Percentiles rank a stretch among this genome's conserved stretches.
phyloP scores from a whole-genome alignment of 345 rosid genomes.

The Gossypium thurberi region DNA sequence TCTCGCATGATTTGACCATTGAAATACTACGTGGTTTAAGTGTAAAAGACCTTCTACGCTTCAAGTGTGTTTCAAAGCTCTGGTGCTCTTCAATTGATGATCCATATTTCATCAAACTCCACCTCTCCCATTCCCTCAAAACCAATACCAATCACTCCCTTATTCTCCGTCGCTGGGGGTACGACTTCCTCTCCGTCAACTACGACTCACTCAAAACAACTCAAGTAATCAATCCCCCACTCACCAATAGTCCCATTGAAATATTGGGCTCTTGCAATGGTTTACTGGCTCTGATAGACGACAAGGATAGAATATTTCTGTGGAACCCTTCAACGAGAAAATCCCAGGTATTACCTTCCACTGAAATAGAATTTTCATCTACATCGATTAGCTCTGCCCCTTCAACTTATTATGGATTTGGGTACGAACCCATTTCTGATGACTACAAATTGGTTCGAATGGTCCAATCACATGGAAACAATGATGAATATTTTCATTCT shows the following conservation, averaged over 20 bases:
- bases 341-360: constrained; percentile 1
- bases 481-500: constrained; percentile 9
- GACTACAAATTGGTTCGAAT: constrained; percentile 33
- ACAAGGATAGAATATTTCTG: constrained; percentile 19
- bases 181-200: constrained; percentile 1
- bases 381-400: fast-evolving
- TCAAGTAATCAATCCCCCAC: not conserved
- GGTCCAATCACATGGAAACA: constrained; percentile 19
- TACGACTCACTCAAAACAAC: constrained; percentile 14
- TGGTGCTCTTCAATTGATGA: constrained; percentile 22
- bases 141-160: not conserved
- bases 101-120: constrained; percentile 13
- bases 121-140: not conserved
- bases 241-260: constrained; percentile 16
- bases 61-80: constrained; percentile 25
- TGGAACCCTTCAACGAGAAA: constrained; percentile 33
- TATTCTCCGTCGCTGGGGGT: constrained; percentile 13
- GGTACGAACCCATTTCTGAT: constrained; percentile 24
- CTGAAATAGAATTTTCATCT: not conserved
- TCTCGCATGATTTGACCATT: not conserved
- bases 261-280: constrained; percentile 38
- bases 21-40: constrained; percentile 23
- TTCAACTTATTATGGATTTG: constrained; percentile 29
- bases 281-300: constrained; percentile 25
- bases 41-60: constrained; percentile 28